Evolutionary conservation across 1,284 basidiomycete genomes (phyloP).

Genomic region (Farysia itapuensis): DNA sequence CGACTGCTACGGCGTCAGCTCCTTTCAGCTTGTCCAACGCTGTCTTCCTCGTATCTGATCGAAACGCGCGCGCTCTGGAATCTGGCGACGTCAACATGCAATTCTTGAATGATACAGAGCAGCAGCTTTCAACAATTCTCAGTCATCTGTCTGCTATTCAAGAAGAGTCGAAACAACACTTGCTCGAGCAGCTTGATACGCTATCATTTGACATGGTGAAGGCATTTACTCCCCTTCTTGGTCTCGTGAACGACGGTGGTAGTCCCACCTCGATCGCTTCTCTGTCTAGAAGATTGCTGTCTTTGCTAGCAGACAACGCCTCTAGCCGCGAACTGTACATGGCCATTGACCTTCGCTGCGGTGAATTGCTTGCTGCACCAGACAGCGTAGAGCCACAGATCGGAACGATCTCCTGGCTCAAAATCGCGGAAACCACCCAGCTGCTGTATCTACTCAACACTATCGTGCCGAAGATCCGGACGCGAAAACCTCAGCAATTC

Average conservation of each 20-base stretch:
- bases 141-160: slow-evolving; percentile 10
- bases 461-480: slow-evolving; percentile 44
- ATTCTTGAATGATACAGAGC: slow-evolving; percentile 4
- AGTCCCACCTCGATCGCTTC: slow-evolving; percentile 3
- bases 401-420: slow-evolving; percentile 4
- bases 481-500: slow-evolving; percentile 44
- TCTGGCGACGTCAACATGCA: neutral
- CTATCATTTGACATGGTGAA: slow-evolving; percentile 42
- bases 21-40: neutral
- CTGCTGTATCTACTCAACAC: slow-evolving; percentile 24
- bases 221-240: slow-evolving; percentile 34
- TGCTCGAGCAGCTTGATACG: slow-evolving; percentile 32
- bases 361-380: slow-evolving; percentile 11
- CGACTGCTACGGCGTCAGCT: too few relatives aligned
- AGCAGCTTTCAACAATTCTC: slow-evolving; percentile 8
- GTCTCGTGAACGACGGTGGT: slow-evolving; percentile 14
- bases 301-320: slow-evolving; percentile 23
- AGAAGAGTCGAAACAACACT: slow-evolving; percentile 4
- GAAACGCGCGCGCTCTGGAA: neutral
- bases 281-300: slow-evolving; percentile 16
- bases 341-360: slow-evolving; percentile 43
- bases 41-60: neutral
- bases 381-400: slow-evolving; percentile 1
- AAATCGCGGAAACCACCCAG: slow-evolving; percentile 15
- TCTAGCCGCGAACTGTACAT: slow-evolving; percentile 49